Evolutionary conservation across 2,329 filamentous ascomycete genomes (phyloP).

Genomic region (Chrysoporthe cubensis): DNA sequence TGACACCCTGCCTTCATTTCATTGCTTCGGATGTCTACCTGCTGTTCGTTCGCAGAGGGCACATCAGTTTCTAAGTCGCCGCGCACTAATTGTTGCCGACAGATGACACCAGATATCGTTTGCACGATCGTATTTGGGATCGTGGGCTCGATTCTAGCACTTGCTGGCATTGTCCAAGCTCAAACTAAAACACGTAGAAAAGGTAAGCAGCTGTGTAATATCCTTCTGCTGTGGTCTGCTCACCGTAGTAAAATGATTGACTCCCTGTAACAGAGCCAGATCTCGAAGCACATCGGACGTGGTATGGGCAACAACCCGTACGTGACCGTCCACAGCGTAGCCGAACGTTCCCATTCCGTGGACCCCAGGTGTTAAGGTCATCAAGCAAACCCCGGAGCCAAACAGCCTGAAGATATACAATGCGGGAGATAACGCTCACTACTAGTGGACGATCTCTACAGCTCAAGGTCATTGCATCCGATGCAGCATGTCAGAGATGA

Average conservation of each 20-base stretch:
- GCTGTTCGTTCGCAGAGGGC: neutral
- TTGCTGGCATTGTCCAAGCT: neutral
- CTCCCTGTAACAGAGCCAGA: neutral
- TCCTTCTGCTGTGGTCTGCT: rapidly evolving
- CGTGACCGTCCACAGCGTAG: neutral
- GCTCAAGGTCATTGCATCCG: too few relatives aligned
- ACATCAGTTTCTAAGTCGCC: neutral
- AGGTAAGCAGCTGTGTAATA: neutral
- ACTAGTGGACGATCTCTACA: too few relatives aligned
- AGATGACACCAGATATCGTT: constrained; percentile 5
- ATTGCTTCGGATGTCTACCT: neutral
- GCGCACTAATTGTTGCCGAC: neutral
- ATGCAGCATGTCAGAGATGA: too few relatives aligned
- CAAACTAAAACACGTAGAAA: neutral
- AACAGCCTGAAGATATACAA: neutral
- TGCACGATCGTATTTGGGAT: constrained; percentile 3
- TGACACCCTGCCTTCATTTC: too few relatives aligned
- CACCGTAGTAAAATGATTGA: neutral
- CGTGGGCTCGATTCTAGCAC: neutral
- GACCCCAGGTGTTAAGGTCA: neutral
- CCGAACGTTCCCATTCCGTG: neutral
- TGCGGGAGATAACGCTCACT: neutral
- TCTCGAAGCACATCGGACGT: neutral
- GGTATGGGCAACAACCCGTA: neutral
- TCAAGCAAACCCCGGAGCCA: neutral